Evolutionary conservation across 371 early-diverging fungal genomes (phyloP).

Genomic region (Syncephalastrum monosporum): DNA sequence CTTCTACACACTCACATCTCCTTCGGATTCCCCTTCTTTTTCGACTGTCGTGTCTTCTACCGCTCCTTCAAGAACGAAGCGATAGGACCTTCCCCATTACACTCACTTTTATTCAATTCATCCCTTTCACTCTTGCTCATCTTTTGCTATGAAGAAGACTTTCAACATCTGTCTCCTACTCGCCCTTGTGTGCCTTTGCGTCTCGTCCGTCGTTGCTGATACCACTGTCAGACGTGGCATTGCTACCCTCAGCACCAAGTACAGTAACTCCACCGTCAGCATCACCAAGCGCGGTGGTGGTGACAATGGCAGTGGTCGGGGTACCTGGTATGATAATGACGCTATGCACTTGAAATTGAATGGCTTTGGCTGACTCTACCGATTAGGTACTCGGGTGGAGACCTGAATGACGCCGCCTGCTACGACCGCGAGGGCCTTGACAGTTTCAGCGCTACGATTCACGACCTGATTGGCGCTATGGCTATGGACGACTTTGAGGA

Average conservation of each 20-base stretch:
- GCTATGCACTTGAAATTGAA: not conserved
- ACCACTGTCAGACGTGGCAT: constrained; percentile 33
- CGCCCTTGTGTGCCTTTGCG: constrained; percentile 10
- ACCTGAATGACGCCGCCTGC: constrained; percentile 52
- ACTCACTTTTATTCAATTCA: constrained; percentile 8
- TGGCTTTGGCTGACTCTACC: not conserved
- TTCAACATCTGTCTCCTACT: constrained; percentile 4
- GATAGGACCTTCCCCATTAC: constrained; percentile 11
- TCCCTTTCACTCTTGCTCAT: not conserved
- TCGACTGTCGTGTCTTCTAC: constrained; percentile 10
- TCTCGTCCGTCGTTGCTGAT: constrained; percentile 17
- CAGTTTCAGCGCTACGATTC: constrained; percentile 32
- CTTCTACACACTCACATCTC: constrained; percentile 6
- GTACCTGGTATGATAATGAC: constrained; percentile 37
- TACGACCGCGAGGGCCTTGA: constrained; percentile 48
- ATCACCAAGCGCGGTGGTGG: constrained; percentile 28
- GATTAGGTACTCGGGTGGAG: constrained; percentile 44
- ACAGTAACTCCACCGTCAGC: constrained; percentile 21
- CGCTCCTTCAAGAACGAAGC: not conserved
- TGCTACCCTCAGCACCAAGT: constrained; percentile 30
- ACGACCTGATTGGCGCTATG: constrained; percentile 52
- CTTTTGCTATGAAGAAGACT: constrained; percentile 8
- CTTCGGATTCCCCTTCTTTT: constrained; percentile 16
- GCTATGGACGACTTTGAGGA: constrained; percentile 48
- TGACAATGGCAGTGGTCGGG: constrained; percentile 18